A percentile compares a stretch with the other conserved stretches of the same genome.
Evolutionary conservation across 2,329 filamentous ascomycete species (phyloP).

Genomic region (Metarhizium guizhouense): DNA sequence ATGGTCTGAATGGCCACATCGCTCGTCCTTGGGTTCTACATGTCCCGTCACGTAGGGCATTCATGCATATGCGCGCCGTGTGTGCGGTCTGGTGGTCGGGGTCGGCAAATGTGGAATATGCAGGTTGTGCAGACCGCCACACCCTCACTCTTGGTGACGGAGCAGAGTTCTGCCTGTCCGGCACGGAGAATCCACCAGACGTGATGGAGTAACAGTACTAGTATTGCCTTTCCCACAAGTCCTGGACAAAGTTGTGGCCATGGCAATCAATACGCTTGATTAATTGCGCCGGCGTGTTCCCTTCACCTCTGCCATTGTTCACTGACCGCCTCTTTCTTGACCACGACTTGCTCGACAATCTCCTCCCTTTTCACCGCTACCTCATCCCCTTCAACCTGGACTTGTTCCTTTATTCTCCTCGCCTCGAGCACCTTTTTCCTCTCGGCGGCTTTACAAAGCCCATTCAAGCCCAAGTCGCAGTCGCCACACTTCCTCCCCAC

Average conservation of each 20-base stretch:
- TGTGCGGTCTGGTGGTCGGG: background rate
- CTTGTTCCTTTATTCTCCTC: conserved; percentile 33
- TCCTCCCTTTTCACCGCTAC: conserved; percentile 15
- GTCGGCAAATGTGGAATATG: background rate
- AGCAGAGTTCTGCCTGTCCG: background rate
- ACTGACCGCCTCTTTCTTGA: conserved; percentile 21
- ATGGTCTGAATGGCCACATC: background rate
- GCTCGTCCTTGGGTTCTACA: background rate
- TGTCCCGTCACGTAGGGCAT: conserved; percentile 1
- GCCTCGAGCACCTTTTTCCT: conserved; percentile 51
- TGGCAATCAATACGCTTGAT: too few relatives aligned
- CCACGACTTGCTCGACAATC: conserved; percentile 12
- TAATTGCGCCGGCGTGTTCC: background rate
- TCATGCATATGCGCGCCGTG: conserved; percentile 3
- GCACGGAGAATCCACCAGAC: background rate
- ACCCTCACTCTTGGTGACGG: background rate
- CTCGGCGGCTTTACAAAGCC: conserved; percentile 68
- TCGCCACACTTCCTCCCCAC: conserved; percentile 75
- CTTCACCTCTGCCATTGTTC: background rate
- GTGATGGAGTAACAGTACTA: background rate
- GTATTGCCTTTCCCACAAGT: too few relatives aligned
- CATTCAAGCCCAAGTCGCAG: conserved; percentile 68
- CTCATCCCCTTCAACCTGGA: conserved; percentile 16
- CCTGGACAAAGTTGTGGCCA: too few relatives aligned
- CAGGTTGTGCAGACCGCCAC: conserved; percentile 2